A percentile compares a stretch with the other conserved stretches of the same genome.
Conservation (phyloP, 2,329 filamentous ascomycete genomes). For the Zarea fungicola region DNA sequence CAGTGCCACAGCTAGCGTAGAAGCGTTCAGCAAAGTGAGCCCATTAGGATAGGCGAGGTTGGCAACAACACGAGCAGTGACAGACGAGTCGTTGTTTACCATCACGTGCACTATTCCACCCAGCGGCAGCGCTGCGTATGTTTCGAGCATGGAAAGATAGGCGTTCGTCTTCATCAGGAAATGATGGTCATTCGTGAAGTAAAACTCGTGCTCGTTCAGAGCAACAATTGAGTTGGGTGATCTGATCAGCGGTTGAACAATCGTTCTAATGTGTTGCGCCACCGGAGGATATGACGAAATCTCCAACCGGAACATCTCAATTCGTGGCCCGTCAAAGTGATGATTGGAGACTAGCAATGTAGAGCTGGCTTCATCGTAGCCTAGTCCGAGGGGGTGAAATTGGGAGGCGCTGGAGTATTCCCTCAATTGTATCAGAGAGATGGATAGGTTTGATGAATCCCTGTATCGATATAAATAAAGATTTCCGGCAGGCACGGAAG, state of each 20-base stretch:
- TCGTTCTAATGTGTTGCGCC: neutral
- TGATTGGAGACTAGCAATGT: neutral
- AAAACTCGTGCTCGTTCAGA: neutral
- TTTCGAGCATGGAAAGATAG: neutral
- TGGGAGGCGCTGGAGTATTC: neutral
- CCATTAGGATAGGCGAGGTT: neutral
- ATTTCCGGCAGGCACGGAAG: neutral
- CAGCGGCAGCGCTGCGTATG: neutral
- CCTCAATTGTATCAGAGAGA: neutral
- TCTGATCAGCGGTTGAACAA: neutral
- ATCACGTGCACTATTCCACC: neutral
- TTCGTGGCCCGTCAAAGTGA: neutral
- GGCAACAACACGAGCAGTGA: neutral
- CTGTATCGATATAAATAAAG: neutral
- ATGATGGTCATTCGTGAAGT: neutral
- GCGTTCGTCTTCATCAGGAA: neutral
- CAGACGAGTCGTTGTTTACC: neutral
- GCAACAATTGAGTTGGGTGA: neutral
- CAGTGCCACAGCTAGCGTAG: neutral
- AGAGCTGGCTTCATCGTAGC: neutral
- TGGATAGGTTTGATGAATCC: neutral
- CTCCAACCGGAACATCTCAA: neutral
- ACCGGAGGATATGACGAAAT: neutral
- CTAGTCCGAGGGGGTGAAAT: neutral
- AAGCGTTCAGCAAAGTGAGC: neutral